These are phyloP conservation scores for Phascolomyces articulosus DNA, from an alignment of 371 early-diverging fungal genomes.

Conservation along the genomic window DNA sequence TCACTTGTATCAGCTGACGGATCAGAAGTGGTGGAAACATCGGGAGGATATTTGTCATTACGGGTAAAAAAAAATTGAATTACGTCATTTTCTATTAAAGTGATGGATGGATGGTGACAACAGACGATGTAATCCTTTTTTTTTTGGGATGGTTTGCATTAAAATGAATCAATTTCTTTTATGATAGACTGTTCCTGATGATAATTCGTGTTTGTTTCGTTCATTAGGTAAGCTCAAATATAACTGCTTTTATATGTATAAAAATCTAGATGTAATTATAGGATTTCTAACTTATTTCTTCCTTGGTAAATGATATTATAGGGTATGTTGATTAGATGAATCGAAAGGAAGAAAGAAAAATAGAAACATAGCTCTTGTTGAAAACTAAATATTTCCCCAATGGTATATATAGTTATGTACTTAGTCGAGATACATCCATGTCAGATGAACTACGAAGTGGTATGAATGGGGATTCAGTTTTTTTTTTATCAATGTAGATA, in stretches of 20 bases:
- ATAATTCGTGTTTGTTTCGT: slow-evolving; percentile 61
- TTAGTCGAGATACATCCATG: slow-evolving; percentile 27
- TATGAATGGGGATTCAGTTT: slow-evolving; percentile 12
- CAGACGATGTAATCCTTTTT: too few relatives aligned
- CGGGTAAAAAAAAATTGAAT: slow-evolving; percentile 13
- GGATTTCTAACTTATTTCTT: too few relatives aligned
- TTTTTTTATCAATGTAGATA: background rate
- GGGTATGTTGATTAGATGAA: too few relatives aligned
- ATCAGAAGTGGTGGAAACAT: slow-evolving; percentile 12
- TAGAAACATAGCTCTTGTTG: too few relatives aligned
- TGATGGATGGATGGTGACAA: too few relatives aligned
- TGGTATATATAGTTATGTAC: slow-evolving; percentile 46
- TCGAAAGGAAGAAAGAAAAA: too few relatives aligned
- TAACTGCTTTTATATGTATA: background rate
- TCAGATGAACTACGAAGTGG: slow-evolving; percentile 39
- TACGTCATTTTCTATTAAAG: background rate
- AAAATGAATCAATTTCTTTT: too few relatives aligned
- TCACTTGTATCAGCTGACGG: background rate
- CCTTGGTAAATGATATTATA: too few relatives aligned
- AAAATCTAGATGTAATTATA: too few relatives aligned
- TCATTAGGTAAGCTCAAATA: slow-evolving; percentile 41
- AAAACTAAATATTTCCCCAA: too few relatives aligned
- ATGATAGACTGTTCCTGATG: slow-evolving; percentile 50
- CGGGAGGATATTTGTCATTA: slow-evolving; percentile 22
- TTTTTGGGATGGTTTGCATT: too few relatives aligned